These are phyloP conservation scores for Backusella australiensis DNA, from an alignment of 192 early-diverging fungal species.

Conservation along the genomic window DNA sequence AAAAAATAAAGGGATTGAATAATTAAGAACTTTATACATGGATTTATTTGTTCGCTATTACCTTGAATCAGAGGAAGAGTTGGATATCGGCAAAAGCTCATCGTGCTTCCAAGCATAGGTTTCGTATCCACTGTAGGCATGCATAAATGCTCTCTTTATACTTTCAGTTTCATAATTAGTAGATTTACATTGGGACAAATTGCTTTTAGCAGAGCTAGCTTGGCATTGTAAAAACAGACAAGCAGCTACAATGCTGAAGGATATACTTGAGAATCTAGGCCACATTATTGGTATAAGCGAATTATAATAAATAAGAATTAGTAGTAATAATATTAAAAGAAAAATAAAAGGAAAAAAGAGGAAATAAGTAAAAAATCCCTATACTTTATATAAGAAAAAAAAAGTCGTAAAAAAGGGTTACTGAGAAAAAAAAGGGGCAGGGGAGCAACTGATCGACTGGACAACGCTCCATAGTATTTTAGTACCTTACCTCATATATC, in stretches of 20 bases:
- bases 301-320: neutral
- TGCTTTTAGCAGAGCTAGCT: neutral
- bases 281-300: neutral
- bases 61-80: slow-evolving; percentile 24
- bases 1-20: neutral
- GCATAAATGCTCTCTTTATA: slow-evolving; percentile 54
- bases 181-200: neutral
- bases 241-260: neutral
- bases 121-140: slow-evolving; percentile 74
- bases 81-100: slow-evolving; percentile 44
- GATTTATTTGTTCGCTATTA: neutral
- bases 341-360: neutral
- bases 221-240: neutral
- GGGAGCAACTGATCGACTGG: neutral
- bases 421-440: slow-evolving; percentile 1
- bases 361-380: neutral
- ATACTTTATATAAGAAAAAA: neutral
- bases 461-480: neutral
- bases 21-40: neutral
- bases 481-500: neutral
- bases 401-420: neutral
- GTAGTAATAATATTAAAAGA: neutral
- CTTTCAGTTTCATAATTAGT: slow-evolving; percentile 34
- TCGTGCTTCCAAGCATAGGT: slow-evolving; percentile 75
- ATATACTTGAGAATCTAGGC: neutral